Evolutionary conservation across 345 rosid genomes (phyloP).

Genomic region (Kernera saxatilis): DNA sequence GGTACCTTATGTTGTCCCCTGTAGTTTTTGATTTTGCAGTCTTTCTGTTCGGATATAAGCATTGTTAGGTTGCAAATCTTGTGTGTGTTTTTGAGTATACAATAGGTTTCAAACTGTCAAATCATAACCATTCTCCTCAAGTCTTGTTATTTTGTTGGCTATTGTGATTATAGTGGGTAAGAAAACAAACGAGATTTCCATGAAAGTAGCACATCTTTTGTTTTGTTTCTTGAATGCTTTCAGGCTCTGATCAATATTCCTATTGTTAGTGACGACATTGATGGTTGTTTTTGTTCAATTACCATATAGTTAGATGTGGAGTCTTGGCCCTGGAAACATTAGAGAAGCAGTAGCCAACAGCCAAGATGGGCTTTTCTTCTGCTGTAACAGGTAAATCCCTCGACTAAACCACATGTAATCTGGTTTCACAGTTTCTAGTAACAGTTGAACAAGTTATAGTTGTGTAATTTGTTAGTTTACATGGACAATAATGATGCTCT

Average conservation of each 20-base stretch:
- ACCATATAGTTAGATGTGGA: constrained; percentile 73
- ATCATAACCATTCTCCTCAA: too few relatives aligned
- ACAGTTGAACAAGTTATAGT: not conserved
- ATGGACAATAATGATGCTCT: too few relatives aligned
- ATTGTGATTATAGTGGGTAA: too few relatives aligned
- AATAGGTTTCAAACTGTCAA: too few relatives aligned
- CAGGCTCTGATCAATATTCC: not conserved
- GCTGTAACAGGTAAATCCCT: constrained; percentile 57
- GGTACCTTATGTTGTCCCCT: not conserved
- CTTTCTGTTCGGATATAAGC: not conserved
- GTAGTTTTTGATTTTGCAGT: not conserved
- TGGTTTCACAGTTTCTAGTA: not conserved
- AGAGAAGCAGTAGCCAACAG: constrained; percentile 84
- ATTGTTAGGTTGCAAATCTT: not conserved
- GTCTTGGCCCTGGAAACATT: constrained; percentile 74
- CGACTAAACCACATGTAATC: not conserved
- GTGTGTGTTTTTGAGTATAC: too few relatives aligned
- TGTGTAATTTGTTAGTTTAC: too few relatives aligned
- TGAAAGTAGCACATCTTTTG: too few relatives aligned
- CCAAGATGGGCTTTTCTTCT: constrained; percentile 63
- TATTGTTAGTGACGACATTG: not conserved
- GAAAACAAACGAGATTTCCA: too few relatives aligned
- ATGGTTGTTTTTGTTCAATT: constrained; percentile 20
- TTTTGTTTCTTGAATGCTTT: not conserved
- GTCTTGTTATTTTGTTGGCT: too few relatives aligned